Conservation (phyloP, 495 filamentous ascomycete species). For the Chaetomium fimeti region DNA sequence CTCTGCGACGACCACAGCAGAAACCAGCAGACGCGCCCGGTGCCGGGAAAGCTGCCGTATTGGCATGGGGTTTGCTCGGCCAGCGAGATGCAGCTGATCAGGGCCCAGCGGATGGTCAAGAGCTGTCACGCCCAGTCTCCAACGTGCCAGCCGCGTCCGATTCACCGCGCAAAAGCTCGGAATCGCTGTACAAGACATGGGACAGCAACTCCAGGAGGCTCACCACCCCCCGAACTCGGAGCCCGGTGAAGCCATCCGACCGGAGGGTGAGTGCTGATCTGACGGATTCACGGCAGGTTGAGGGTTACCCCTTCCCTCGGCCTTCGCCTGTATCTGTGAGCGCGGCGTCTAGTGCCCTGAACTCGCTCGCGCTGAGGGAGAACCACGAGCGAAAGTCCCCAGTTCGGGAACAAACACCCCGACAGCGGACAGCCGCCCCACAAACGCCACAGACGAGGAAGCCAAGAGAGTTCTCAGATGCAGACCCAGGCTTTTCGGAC, state of each 20-base stretch:
- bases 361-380: constrained; percentile 35
- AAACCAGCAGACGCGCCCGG: constrained; percentile 43
- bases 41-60: constrained; percentile 81
- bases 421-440: constrained; percentile 22
- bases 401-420: constrained; percentile 18
- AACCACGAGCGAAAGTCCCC: constrained; percentile 17
- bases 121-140: constrained; percentile 22
- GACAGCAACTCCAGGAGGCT: constrained; percentile 48
- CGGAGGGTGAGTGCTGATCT: constrained; percentile 28
- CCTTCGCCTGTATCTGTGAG: constrained; percentile 45
- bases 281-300: constrained; percentile 26
- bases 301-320: constrained; percentile 27
- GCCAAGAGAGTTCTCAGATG: constrained; percentile 20
- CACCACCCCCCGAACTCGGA: constrained; percentile 31
- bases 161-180: constrained; percentile 31
- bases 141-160: constrained; percentile 27
- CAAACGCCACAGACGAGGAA: constrained; percentile 22
- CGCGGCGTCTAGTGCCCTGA: constrained; percentile 50
- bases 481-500: constrained; percentile 6
- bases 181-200: constrained; percentile 38
- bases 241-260: constrained; percentile 27
- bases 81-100: constrained; percentile 24
- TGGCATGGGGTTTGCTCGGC: constrained; percentile 69
- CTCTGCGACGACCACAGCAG: constrained; percentile 39
- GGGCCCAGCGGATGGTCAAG: constrained; percentile 9